These are phyloP conservation scores for Ballota nigra DNA, from an alignment of 257 asterid species.

Conservation along the genomic window DNA sequence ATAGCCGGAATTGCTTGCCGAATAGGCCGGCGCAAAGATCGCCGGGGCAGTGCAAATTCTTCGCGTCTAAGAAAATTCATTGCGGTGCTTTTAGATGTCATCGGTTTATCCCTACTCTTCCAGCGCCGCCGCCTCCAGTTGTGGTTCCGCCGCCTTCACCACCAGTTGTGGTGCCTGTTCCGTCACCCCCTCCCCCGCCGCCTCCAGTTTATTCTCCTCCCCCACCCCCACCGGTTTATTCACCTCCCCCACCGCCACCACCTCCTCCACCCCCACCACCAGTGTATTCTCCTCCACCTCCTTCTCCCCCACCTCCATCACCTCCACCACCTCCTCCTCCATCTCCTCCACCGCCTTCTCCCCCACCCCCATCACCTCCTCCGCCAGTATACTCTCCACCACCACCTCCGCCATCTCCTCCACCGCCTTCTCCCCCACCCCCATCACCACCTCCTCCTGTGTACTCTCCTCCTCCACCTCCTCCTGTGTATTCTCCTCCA, in stretches of 20 bases:
- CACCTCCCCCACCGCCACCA: conserved; percentile 24
- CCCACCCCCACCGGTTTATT: conserved; percentile 28
- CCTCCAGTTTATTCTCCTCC: conserved; percentile 32
- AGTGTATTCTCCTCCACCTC: conserved; percentile 20
- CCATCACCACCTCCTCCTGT: conserved; percentile 34
- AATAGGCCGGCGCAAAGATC: conserved; percentile 62
- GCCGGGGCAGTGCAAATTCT: conserved; percentile 49
- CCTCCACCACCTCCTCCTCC: conserved; percentile 37
- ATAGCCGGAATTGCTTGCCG: conserved; percentile 64
- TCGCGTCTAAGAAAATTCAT: conserved; percentile 56
- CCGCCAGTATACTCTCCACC: conserved; percentile 27
- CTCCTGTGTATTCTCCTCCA: conserved; percentile 29
- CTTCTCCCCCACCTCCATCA: conserved; percentile 13
- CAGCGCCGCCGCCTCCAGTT: conserved; percentile 52
- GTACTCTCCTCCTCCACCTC: conserved; percentile 42
- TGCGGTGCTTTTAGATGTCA: conserved; percentile 75
- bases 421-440: conserved; percentile 36
- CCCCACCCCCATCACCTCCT: conserved; percentile 41
- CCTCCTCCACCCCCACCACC: conserved; percentile 33
- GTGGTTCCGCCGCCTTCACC: conserved; percentile 40
- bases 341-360: conserved; percentile 30
- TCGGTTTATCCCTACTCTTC: conserved; percentile 61
- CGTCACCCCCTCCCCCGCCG: conserved; percentile 27
- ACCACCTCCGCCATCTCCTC: conserved; percentile 41
- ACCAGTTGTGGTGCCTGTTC: conserved; percentile 27